These are phyloP conservation scores for Apophysomyces sp. DNA, from an alignment of 371 early-diverging fungal species.

Conservation along the genomic window DNA sequence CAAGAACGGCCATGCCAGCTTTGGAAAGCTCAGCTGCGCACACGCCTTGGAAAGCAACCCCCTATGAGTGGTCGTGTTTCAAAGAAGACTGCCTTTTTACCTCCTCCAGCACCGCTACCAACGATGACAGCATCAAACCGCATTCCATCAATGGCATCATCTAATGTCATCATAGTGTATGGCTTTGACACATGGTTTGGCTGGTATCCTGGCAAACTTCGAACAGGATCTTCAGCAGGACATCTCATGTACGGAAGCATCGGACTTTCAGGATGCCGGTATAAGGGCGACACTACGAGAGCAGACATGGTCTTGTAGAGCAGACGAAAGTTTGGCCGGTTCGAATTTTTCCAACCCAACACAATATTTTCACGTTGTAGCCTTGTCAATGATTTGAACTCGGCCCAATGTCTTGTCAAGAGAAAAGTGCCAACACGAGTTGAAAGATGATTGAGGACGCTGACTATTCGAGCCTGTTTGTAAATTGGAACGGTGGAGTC, in stretches of 20 bases:
- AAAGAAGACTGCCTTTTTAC: slow-evolving; percentile 13
- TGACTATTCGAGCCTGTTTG: background rate
- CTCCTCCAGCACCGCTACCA: slow-evolving; percentile 76
- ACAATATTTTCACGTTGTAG: slow-evolving; percentile 36
- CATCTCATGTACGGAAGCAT: background rate
- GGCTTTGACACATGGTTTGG: background rate
- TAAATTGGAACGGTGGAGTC: background rate
- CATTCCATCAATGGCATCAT: slow-evolving; percentile 10
- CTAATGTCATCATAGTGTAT: background rate
- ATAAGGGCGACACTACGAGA: background rate
- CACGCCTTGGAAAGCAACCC: slow-evolving; percentile 24
- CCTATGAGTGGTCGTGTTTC: background rate
- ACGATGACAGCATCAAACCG: slow-evolving; percentile 64
- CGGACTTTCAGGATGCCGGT: background rate
- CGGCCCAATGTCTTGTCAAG: slow-evolving; percentile 32
- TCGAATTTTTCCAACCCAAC: slow-evolving; percentile 10
- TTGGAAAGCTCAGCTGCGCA: slow-evolving; percentile 62
- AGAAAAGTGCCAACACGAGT: slow-evolving; percentile 33
- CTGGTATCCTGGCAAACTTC: background rate
- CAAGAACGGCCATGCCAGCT: slow-evolving; percentile 64
- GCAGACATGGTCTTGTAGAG: background rate
- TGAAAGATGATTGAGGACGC: background rate
- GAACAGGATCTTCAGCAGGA: background rate
- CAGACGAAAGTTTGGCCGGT: background rate
- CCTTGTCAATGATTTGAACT: slow-evolving; percentile 29